A percentile compares a stretch with the other conserved stretches of the same genome.
Evolutionary conservation across 106 monocot species (phyloP).

Genomic region (Posidonia australis): DNA sequence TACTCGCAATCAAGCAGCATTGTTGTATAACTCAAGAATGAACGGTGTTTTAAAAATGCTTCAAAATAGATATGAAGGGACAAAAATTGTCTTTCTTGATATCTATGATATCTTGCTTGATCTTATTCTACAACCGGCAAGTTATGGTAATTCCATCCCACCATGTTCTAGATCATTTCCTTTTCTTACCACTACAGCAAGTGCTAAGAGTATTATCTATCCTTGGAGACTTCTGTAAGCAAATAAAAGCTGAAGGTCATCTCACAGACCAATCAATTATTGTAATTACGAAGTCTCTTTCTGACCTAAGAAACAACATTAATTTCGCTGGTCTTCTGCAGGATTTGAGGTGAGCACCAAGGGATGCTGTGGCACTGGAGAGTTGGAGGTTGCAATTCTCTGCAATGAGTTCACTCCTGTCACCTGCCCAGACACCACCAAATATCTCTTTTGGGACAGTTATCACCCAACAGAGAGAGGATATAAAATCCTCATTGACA

Average conservation of each 20-base stretch:
- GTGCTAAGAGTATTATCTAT: too few relatives aligned
- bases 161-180: neutral
- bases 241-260: neutral
- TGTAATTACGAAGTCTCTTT: too few relatives aligned
- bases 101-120: slow-evolving; percentile 10
- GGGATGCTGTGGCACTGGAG: slow-evolving; percentile 24
- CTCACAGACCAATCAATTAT: too few relatives aligned
- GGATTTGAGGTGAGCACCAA: slow-evolving; percentile 11
- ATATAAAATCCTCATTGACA: slow-evolving; percentile 9
- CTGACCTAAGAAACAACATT: neutral
- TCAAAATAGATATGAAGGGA: neutral
- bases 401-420: slow-evolving; percentile 8
- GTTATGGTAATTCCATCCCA: slow-evolving; percentile 6
- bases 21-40: slow-evolving; percentile 26
- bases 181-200: too few relatives aligned
- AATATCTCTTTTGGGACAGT: slow-evolving; percentile 23
- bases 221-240: too few relatives aligned
- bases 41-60: neutral
- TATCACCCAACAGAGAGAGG: slow-evolving; percentile 21
- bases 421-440: slow-evolving; percentile 12
- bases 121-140: neutral
- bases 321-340: neutral
- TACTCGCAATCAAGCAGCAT: slow-evolving; percentile 38
- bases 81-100: slow-evolving; percentile 9
- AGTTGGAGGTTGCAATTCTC: slow-evolving; percentile 2